Evolutionary conservation across 176 grass and related monocot species (phyloP).

Genomic region (Aegilops sharonensis): DNA sequence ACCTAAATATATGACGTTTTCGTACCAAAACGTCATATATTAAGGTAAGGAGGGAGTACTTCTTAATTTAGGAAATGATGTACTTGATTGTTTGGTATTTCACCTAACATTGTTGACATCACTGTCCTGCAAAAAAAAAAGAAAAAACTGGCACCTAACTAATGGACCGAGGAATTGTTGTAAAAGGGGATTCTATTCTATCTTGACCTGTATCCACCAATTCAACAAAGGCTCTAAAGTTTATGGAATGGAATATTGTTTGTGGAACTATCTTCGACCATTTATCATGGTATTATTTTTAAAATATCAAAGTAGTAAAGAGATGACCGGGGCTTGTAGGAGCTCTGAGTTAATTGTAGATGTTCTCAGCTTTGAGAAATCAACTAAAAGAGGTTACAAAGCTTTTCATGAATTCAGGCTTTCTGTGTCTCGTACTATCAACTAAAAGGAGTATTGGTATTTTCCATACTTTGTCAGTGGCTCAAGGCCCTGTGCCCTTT

Average conservation of each 20-base stretch:
- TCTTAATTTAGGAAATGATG: not conserved
- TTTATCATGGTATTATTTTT: not conserved
- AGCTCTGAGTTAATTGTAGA: not conserved
- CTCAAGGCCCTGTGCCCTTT: not conserved
- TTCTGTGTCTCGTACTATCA: not conserved
- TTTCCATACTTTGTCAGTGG: not conserved
- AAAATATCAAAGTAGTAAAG: not conserved
- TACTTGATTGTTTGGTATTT: slow-evolving; percentile 18
- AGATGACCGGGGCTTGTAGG: not conserved
- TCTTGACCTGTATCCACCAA: not conserved
- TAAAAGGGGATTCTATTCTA: slow-evolving; percentile 10
- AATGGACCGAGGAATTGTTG: slow-evolving; percentile 28
- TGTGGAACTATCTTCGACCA: not conserved
- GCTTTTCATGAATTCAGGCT: not conserved
- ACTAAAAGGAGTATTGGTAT: not conserved
- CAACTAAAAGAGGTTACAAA: not conserved
- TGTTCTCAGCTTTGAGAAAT: not conserved
- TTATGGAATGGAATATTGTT: not conserved
- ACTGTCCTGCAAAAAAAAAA: not conserved
- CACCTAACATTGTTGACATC: slow-evolving; percentile 2
- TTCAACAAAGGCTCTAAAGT: slow-evolving; percentile 11
- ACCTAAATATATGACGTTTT: too few relatives aligned
- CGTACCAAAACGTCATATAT: too few relatives aligned
- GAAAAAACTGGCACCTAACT: not conserved
- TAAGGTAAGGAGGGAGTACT: too few relatives aligned